These are phyloP conservation scores for Cercospora sp. DNA, from an alignment of 2,329 filamentous ascomycete genomes.

Conservation along the genomic window DNA sequence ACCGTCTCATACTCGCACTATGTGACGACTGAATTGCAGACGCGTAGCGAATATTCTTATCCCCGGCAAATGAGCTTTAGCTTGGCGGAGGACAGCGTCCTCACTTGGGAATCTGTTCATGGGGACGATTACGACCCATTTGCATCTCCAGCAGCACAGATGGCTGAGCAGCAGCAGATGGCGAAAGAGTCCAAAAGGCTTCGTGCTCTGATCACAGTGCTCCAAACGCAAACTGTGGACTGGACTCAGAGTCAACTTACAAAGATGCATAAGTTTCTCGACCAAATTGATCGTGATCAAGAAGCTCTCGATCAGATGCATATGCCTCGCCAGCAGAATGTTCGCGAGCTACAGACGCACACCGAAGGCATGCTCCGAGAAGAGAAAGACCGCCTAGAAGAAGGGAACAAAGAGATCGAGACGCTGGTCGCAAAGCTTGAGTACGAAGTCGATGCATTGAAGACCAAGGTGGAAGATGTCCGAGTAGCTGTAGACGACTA, in stretches of 20 bases:
- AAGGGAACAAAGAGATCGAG: conserved; percentile 76
- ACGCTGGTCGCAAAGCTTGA: conserved; percentile 80
- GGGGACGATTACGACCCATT: conserved; percentile 38
- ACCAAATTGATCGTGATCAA: conserved; percentile 62
- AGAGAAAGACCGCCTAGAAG: conserved; percentile 67
- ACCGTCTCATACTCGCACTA: conserved; percentile 53
- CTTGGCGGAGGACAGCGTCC: conserved; percentile 70
- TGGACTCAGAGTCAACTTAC: conserved; percentile 64
- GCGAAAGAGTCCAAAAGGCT: conserved; percentile 60
- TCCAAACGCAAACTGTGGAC: conserved; percentile 43
- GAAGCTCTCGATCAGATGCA: conserved; percentile 68
- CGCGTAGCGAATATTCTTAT: conserved; percentile 58
- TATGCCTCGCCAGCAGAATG: conserved; percentile 67
- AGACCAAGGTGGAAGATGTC: conserved; percentile 79
- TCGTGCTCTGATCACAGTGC: conserved; percentile 52
- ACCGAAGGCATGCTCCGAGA: conserved; percentile 68
- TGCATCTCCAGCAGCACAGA: conserved; percentile 27
- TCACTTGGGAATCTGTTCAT: conserved; percentile 57
- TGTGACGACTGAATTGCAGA: conserved; percentile 21
- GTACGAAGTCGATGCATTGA: conserved; percentile 83
- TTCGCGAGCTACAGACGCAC: conserved; percentile 65
- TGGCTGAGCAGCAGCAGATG: conserved; percentile 35
- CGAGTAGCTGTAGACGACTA: conserved; percentile 80
- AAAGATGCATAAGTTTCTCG: conserved; percentile 56
- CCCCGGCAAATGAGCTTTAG: conserved; percentile 74